Evolutionary conservation across 306 rosid genomes (phyloP).

Genomic region (Aeschynomene evenia): DNA sequence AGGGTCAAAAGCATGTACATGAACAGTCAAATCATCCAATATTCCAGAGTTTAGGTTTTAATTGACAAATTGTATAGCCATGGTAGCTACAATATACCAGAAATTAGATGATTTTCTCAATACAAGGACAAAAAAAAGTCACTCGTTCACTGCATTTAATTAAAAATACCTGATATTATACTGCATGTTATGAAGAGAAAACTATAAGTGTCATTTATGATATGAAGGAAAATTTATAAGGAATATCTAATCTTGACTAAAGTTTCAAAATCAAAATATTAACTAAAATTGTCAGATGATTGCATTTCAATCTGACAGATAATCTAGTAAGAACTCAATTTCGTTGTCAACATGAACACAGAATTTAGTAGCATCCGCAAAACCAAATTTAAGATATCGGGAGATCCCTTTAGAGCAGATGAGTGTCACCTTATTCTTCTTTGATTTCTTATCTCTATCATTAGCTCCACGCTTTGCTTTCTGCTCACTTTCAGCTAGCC

Average conservation of each 20-base stretch:
- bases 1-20: background rate
- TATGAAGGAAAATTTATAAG: background rate
- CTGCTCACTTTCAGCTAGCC: slow-evolving; percentile 89
- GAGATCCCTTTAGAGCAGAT: slow-evolving; percentile 1
- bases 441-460: slow-evolving; percentile 87
- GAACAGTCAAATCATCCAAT: background rate
- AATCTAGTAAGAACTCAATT: slow-evolving; percentile 1
- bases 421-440: slow-evolving; percentile 73
- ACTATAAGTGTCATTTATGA: background rate
- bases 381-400: background rate
- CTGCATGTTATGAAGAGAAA: too few species aligned
- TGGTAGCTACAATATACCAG: background rate
- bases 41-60: slow-evolving; percentile 2
- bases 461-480: slow-evolving; percentile 73
- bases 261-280: background rate
- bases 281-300: background rate
- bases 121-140: background rate
- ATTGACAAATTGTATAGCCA: background rate
- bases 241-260: background rate
- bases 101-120: background rate
- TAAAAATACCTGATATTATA: background rate
- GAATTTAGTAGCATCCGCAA: slow-evolving; percentile 4
- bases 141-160: background rate
- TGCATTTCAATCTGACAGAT: slow-evolving; percentile 17
- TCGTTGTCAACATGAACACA: slow-evolving; percentile 3